Evolutionary conservation across 768 basidiomycete genomes (phyloP), one percentile per base, ranked within the genome.

Genomic region (Lepiota venenata): DNA sequence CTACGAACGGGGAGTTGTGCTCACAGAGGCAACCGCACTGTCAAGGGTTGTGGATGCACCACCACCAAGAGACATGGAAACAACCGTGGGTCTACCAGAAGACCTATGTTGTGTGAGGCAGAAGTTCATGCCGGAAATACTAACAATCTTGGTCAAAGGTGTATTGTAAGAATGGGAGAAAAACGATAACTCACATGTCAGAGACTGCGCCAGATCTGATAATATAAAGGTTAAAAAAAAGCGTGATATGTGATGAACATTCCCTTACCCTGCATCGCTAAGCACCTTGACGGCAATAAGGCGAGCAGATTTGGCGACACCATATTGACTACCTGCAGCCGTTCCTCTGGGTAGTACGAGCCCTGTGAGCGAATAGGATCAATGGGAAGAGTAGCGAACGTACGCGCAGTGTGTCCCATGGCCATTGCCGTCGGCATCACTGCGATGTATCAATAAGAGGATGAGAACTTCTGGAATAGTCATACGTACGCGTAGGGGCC

Each of bases 261-360:
- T 2, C 4, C 29, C 63, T 16, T 43, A 68, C 62, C 71, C 72
- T 4, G 42, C 53, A 51, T 70, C 69, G 41, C 60, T 63, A 37
- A 75, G 66, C 8, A 75, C 75, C 56, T 75, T 76, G 47, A 76
- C 73, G 8, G 74, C 71, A 55, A 76, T 61, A 57, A 74, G 58
- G 52, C 59, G 64, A 0, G 69, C 72, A 29, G 51, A 57, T 59
- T 72, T 67, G 2, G 59, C 63, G 35, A 66, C 61, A 57, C 65
- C 65, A 41, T 48, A 66, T 20, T 58, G 62, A 32, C 43, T 62
- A 1, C 65, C 65, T 12, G 62, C 65, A 35, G 62, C 65, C 14
- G 61, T 66, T 7, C 64, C 65, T 20, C 64, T 65, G n/a, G 0
- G 21, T 27, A 14, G 21, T 27, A 14, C 21, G 14, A 4, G 20